phyloP scores from a whole-genome alignment of 805 yeast species.

The Barnettozyma sp. region DNA sequence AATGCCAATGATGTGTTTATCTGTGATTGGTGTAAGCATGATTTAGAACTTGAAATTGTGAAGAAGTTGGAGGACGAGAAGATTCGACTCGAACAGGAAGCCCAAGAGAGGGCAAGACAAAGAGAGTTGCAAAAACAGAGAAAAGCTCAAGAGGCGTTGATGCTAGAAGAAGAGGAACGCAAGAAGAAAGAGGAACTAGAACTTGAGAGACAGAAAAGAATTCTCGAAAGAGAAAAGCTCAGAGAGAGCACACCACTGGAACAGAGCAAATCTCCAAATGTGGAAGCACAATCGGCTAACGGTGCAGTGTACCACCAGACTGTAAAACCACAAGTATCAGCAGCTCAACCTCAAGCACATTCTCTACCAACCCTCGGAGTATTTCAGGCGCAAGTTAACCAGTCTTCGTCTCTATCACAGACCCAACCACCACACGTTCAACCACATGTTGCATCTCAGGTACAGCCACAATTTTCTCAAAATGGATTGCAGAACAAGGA shows the following conservation, averaged over 20 bases:
- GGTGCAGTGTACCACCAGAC: not conserved
- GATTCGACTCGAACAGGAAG: slow-evolving; percentile 15
- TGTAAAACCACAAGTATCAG: not conserved
- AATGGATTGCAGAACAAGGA: no score
- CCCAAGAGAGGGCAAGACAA: slow-evolving; percentile 20
- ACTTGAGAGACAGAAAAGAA: slow-evolving; percentile 21
- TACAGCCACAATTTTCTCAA: slow-evolving; percentile 1
- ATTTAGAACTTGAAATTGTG: slow-evolving; percentile 19
- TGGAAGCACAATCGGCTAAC: not conserved
- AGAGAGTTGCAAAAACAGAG: slow-evolving; percentile 18
- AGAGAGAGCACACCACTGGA: slow-evolving; percentile 11
- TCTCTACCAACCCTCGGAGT: not conserved
- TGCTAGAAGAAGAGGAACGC: slow-evolving; percentile 17
- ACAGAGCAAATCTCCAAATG: not conserved
- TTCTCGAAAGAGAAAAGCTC: slow-evolving; percentile 19
- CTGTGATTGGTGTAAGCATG: slow-evolving; percentile 25
- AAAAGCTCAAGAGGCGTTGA: slow-evolving; percentile 14
- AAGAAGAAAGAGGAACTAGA: slow-evolving; percentile 18
- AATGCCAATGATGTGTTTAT: slow-evolving; percentile 23
- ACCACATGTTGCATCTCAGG: no score
- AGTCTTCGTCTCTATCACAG: not conserved
- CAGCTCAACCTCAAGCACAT: not conserved
- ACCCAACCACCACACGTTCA: slow-evolving; percentile 7
- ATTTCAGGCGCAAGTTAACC: not conserved
- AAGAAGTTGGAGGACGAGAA: slow-evolving; percentile 20